Conservation (phyloP, 495 filamentous ascomycete species). For the Lichina pygmaea region DNA sequence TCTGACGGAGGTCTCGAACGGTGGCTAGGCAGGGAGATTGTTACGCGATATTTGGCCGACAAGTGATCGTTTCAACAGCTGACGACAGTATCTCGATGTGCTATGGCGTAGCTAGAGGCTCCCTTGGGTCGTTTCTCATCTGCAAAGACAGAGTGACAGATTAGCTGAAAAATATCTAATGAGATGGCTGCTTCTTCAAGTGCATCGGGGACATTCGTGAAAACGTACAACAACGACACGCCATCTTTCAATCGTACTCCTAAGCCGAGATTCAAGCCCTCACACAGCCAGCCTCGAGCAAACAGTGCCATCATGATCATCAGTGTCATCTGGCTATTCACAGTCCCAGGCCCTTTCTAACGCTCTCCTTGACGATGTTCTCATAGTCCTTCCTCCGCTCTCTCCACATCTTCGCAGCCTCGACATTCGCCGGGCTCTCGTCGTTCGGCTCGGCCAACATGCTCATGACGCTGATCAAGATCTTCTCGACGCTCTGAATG, state of each 20-base stretch:
- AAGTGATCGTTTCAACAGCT: neutral
- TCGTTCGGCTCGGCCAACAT: conserved; percentile 98
- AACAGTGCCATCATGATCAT: too few relatives aligned
- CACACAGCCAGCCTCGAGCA: too few relatives aligned
- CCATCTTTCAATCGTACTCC: too few relatives aligned
- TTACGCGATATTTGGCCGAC: neutral
- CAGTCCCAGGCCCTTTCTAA: conserved; percentile 32
- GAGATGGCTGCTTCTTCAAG: too few relatives aligned
- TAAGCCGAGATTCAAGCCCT: too few relatives aligned
- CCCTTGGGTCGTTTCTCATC: too few relatives aligned
- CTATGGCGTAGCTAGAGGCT: too few relatives aligned
- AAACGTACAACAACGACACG: too few relatives aligned
- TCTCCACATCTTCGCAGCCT: conserved; percentile 97
- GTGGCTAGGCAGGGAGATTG: conserved; percentile 29
- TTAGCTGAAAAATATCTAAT: too few relatives aligned
- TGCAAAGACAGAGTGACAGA: too few relatives aligned
- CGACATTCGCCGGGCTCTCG: conserved; percentile 91
- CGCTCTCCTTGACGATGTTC: conserved; percentile 56
- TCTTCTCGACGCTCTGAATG: conserved; percentile 95
- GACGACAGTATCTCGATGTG: neutral
- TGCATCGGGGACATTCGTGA: too few relatives aligned
- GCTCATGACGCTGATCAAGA: conserved; percentile 90
- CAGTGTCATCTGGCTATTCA: conserved; percentile 1
- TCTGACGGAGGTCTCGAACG: conserved; percentile 24
- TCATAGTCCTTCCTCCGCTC: conserved; percentile 69